Evolutionary conservation across 371 early-diverging fungal genomes (phyloP), one percentile per base, ranked within the genome.

Genomic region (Entomophthora muscae): DNA sequence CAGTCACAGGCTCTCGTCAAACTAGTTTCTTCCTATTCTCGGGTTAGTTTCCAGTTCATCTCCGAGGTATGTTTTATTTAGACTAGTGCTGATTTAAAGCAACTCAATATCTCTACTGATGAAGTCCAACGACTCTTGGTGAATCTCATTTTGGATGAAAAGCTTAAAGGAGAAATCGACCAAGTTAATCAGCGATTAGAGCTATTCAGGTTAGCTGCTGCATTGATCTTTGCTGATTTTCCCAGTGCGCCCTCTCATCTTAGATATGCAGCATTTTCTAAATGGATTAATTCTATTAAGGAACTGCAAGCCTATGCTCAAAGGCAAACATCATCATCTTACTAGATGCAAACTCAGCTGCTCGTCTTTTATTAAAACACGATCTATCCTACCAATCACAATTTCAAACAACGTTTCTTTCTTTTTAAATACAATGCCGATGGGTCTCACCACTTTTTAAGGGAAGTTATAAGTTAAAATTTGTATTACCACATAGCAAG

Each of bases 61-160:
- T 83, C 90, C 13, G 77, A 83, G 73, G 89, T 88, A 73, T 65
- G 67, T 10, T n/a, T 32, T 13, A 22, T n/a, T 53, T 53, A 17
- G 21, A 3, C 24, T 67, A n/a, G 60, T 62, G 42, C 22, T 54
- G 52, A 10, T 52, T 5, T 22, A n/a, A 66, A 86, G 78, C 83
- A 88, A 75, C 79, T 93, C 59, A 87, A 86, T 66, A 83, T 90
- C 33, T 72, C 85, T 1, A 71, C 69, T 0, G 76, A 80, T 22
- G 90, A 90, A 63, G 92, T 88, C 10, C 91, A 93, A 66, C 86
- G 89, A 26, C 71, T 94, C 26, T 73, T 93, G 32, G 85, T 94
- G 3, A 76, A 76, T 1, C 76, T 95, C 51, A 92, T 95, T 57
- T 72, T 94, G 67, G 93, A 94, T 73, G 78, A 81, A 66, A 86